A percentile compares a stretch with the other conserved stretches of the same genome.
phyloP scores from a whole-genome alignment of 2,329 filamentous ascomycete species.

The Cladosporium sp. region DNA sequence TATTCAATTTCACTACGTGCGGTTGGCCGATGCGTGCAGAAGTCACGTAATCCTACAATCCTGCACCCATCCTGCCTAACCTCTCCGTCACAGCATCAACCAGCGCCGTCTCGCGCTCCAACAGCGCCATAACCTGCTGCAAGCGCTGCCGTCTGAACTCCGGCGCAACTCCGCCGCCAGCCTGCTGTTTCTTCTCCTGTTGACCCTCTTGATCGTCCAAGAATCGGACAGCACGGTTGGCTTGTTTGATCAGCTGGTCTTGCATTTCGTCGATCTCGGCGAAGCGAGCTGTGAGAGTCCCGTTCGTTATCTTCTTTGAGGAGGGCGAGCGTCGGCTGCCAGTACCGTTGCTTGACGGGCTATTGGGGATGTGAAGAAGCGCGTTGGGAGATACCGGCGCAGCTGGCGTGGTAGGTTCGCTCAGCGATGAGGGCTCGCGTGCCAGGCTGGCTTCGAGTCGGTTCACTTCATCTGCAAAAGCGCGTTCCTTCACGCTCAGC shows the following conservation, averaged over 20 bases:
- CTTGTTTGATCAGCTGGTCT: conserved; percentile 25
- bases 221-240: conserved; percentile 22
- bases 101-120: conserved; percentile 64
- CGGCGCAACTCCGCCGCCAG: conserved; percentile 53
- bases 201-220: conserved; percentile 26
- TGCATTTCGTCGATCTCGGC: conserved; percentile 25
- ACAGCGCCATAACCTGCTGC: conserved; percentile 57
- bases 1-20: no score
- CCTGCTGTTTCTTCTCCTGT: conserved; percentile 26
- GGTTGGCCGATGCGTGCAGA: no score
- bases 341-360: conserved; percentile 1
- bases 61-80: conserved; percentile 51
- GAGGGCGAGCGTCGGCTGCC: neutral
- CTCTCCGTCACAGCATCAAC: conserved; percentile 63
- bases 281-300: conserved; percentile 20
- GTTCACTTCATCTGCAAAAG: conserved; percentile 56
- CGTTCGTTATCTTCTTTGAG: conserved; percentile 4
- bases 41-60: neutral
- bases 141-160: conserved; percentile 59
- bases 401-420: neutral
- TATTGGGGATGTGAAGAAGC: conserved; percentile 27
- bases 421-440: neutral
- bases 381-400: conserved; percentile 22
- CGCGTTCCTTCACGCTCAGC: conserved; percentile 54
- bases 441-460: conserved; percentile 33